Evolutionary conservation across 495 filamentous ascomycete genomes (phyloP).

Genomic region (Gamarada debralockiae): DNA sequence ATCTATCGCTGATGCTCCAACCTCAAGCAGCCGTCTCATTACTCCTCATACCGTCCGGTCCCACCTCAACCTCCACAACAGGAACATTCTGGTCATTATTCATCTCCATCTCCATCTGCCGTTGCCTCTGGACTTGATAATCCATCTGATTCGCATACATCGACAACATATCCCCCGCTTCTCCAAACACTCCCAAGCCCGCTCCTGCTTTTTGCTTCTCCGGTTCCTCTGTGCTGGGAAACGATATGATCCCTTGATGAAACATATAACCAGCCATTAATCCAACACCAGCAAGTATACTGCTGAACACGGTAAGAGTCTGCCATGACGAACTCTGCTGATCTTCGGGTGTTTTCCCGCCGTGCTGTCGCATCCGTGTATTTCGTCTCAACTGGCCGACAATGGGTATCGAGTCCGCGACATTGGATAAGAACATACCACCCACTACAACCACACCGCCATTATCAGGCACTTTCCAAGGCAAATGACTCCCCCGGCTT

Average conservation of each 20-base stretch:
- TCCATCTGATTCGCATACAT: conserved; percentile 21
- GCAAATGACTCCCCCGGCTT: conserved; percentile 13
- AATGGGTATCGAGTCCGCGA: conserved; percentile 24
- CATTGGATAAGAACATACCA: conserved; percentile 10
- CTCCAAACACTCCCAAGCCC: conserved; percentile 17
- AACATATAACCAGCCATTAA: conserved; percentile 16
- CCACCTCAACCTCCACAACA: no score
- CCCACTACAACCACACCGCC: conserved; percentile 15
- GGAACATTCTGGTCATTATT: no score
- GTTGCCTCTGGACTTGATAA: conserved; percentile 9
- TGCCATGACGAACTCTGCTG: conserved; percentile 12
- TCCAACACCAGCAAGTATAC: conserved; percentile 14
- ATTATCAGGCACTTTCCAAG: conserved; percentile 20
- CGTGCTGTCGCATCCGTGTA: conserved; percentile 19
- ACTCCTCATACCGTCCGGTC: no score
- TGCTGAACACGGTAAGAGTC: conserved; percentile 5
- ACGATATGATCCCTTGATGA: conserved; percentile 15
- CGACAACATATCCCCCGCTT: conserved; percentile 21
- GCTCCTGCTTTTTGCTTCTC: not conserved
- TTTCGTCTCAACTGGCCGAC: conserved; percentile 19
- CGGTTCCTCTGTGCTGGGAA: not conserved
- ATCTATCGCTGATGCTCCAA: no score
- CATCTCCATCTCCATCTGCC: not conserved
- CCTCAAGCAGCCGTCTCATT: no score
- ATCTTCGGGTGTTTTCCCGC: conserved; percentile 5